Evolutionary conservation across 129 eudicot genomes (phyloP).

Genomic region (Silybum marianum): DNA sequence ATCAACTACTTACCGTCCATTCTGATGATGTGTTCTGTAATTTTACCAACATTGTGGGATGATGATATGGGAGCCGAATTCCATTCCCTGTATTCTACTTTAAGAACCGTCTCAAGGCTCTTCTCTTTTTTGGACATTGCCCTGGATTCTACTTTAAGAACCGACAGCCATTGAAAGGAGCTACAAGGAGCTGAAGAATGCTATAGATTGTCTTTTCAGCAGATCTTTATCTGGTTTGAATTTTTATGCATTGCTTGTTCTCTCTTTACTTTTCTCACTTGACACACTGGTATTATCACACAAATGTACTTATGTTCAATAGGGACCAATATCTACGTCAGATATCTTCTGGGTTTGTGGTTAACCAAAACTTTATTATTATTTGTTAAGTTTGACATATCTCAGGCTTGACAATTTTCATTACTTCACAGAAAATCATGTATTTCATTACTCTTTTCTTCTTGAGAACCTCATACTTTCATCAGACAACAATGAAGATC

Average conservation of each 20-base stretch:
- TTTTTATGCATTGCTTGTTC: background rate
- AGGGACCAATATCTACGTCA: background rate
- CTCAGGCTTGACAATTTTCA: background rate
- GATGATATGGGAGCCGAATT: too few relatives aligned
- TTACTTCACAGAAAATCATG: constrained; percentile 75
- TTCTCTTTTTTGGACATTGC: too few relatives aligned
- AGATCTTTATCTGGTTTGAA: background rate
- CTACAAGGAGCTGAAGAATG: too few relatives aligned
- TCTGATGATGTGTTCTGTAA: too few relatives aligned
- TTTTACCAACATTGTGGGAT: too few relatives aligned
- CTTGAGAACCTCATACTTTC: constrained; percentile 93
- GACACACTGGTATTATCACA: background rate
- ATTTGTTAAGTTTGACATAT: background rate
- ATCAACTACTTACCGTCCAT: too few relatives aligned
- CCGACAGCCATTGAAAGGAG: too few relatives aligned
- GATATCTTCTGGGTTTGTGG: background rate
- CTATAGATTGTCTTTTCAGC: background rate
- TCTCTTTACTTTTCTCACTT: background rate
- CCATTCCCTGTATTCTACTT: too few relatives aligned
- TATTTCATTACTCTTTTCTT: constrained; percentile 71
- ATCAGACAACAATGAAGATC: constrained; percentile 85
- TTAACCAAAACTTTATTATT: background rate
- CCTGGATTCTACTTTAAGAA: too few relatives aligned
- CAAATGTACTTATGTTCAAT: background rate
- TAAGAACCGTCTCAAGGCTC: too few relatives aligned